A percentile compares a stretch with the other conserved stretches of the same genome.
Conservation (phyloP, 139 green algal genomes). For the Chlorella vulgaris region DNA sequence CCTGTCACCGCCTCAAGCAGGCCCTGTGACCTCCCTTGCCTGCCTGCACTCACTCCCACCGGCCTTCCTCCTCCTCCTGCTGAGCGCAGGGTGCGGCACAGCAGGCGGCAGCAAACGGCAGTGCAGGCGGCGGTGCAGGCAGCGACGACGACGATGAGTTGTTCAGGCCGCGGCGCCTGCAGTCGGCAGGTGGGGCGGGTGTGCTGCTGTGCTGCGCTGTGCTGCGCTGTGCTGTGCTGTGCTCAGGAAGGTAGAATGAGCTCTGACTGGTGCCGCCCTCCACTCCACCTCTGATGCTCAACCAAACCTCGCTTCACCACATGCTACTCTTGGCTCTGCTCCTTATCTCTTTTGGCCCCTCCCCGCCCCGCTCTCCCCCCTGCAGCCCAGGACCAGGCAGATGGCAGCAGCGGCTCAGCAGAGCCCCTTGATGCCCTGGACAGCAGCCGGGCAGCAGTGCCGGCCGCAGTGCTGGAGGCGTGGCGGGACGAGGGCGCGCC, state of each 20-base stretch:
- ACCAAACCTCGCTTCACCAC: not conserved
- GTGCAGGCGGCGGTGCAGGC: slow-evolving; percentile 27
- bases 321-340: not conserved
- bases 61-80: not conserved
- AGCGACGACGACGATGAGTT: slow-evolving; percentile 62
- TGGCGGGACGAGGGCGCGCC: slow-evolving; percentile 42
- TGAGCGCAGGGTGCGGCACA: not conserved
- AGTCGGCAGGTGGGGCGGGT: slow-evolving; percentile 15
- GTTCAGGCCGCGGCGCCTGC: slow-evolving; percentile 36
- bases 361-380: not conserved
- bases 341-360: not conserved
- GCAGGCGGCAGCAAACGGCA: not conserved
- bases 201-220: not conserved
- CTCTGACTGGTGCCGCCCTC: not conserved
- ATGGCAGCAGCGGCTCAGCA: not conserved
- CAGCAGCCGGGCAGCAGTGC: slow-evolving; percentile 36
- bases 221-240: not conserved
- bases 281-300: no score
- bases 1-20: not conserved
- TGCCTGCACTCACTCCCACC: not conserved
- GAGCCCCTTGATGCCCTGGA: slow-evolving; percentile 57
- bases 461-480: slow-evolving; percentile 1
- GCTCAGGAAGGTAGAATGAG: not conserved
- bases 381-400: not conserved
- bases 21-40: no score